Base-by-base conservation (phyloP, 1,284 basidiomycete genomes). In the Tylopilus orsonianus region DNA sequence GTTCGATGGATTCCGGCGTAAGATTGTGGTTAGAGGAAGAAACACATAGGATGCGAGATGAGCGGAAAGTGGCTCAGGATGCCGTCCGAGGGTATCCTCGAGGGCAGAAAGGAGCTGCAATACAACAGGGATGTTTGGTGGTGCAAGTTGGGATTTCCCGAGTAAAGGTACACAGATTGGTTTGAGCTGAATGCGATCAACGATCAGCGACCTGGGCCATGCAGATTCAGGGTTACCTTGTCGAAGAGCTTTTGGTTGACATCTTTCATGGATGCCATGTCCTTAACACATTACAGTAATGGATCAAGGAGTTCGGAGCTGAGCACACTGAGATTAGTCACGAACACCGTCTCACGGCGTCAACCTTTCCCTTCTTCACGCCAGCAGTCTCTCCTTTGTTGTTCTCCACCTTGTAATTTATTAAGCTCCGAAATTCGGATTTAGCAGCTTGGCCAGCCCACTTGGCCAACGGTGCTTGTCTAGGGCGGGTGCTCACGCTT, bases 41-140 rank as follows among this genome's bases (percentile, higher is more conserved):
- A 94, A 90, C 27, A 84, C 72, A 67, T 97, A 97, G 44, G 87
- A 85, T 38, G 92, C 80, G 34, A 93, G 74, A n/a, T 79, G 76
- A 0, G 79, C 64, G 1, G 78, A 74, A 27, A 93, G 75, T 4
- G 71, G 66, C 18, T 67, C 56, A 2, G 74, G 70, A 10, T 81
- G 62, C 12, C 73, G 69, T 16, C 65, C 60, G 39, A 93, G 72
- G 5, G 70, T 67, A 2, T 57, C 53, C 36, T 75, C 62, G 14
- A 95, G 74, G 7, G 77, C 65, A 8, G 73, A 67, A 42, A 94
- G 72, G 3, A 85, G 74, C 18, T 39, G 53, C 23, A 68, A 45
- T 22, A 69, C 79, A 10, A 58, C 60, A 2, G 82, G 69, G n/a
- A 78, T 71, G 3, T 76, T 71, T 8, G 73, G 63, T 0, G 84